Conservation (phyloP, 75 land plant genomes). For the Ceratopteris richardii region DNA sequence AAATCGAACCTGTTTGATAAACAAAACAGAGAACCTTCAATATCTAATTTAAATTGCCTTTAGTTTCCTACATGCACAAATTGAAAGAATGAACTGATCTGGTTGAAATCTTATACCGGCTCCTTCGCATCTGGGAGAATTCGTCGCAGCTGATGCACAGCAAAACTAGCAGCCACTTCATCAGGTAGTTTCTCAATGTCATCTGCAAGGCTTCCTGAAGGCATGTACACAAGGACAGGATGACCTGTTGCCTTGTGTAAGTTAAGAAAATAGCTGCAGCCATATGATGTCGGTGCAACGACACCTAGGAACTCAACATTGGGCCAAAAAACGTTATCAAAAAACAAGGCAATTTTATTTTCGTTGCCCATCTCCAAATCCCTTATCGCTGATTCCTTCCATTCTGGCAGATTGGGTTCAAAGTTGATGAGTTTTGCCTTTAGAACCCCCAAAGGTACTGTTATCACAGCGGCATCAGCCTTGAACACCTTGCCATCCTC, state of each 20-base stretch:
- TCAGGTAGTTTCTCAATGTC: slow-evolving; percentile 46
- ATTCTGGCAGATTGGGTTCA: slow-evolving; percentile 45
- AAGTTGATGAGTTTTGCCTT: slow-evolving; percentile 33
- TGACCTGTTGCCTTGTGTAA: slow-evolving; percentile 54
- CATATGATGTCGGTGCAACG: slow-evolving; percentile 45
- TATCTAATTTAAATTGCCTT: no score
- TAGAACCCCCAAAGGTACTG: slow-evolving; percentile 42
- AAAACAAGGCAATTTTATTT: slow-evolving; percentile 48
- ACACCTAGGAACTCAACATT: slow-evolving; percentile 52
- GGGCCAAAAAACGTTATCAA: slow-evolving; percentile 50
- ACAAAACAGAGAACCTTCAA: no score
- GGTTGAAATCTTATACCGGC: no score
- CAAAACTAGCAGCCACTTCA: slow-evolving; percentile 36
- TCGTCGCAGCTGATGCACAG: slow-evolving; percentile 32
- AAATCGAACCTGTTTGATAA: no score
- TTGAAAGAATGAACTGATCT: no score
- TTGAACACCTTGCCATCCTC: slow-evolving; percentile 31
- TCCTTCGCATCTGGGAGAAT: slow-evolving; percentile 36
- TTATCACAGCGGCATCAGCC: slow-evolving; percentile 42
- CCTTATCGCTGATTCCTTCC: slow-evolving; percentile 40
- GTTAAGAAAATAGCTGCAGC: slow-evolving; percentile 50
- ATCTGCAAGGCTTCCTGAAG: slow-evolving; percentile 44
- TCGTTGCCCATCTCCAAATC: slow-evolving; percentile 47
- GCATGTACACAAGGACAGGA: slow-evolving; percentile 54
- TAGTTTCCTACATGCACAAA: no score